Conservation (phyloP, 345 rosid species). For the Turritis glabra region DNA sequence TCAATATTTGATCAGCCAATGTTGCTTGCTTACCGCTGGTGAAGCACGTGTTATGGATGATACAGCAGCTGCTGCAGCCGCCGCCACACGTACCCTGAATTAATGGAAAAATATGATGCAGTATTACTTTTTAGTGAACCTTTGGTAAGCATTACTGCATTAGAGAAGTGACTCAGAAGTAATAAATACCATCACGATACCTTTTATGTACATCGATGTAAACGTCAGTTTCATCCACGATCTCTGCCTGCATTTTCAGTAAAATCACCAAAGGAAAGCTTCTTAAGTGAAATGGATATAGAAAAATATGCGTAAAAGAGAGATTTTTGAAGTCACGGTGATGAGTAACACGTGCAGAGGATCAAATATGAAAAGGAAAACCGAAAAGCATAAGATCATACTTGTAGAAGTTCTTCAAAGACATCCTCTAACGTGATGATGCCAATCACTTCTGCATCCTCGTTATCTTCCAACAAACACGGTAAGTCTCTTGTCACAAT, state of each 20-base stretch:
- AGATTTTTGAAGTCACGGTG: neutral
- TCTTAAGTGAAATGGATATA: neutral
- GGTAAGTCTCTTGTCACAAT: conserved; percentile 36
- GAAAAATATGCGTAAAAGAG: neutral
- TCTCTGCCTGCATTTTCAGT: conserved; percentile 60
- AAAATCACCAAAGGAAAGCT: conserved; percentile 25
- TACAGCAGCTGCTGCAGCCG: conserved; percentile 62
- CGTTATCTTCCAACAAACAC: conserved; percentile 53
- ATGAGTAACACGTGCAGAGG: neutral
- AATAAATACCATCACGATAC: conserved; percentile 33
- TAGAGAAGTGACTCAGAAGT: conserved; percentile 5
- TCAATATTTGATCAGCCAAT: neutral
- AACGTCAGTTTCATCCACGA: conserved; percentile 79
- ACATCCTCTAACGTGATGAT: conserved; percentile 86
- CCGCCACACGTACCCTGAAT: conserved; percentile 68
- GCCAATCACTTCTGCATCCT: conserved; percentile 81
- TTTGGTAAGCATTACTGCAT: neutral
- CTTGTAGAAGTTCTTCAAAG: conserved; percentile 86
- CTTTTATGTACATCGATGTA: conserved; percentile 79
- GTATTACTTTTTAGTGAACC: neutral
- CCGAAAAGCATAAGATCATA: conserved; percentile 28
- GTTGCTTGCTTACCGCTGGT: conserved; percentile 36
- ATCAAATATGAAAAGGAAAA: neutral
- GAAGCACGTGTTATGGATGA: conserved; percentile 55
- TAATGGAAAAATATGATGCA: conserved; percentile 2